Base-by-base conservation (phyloP, 306 rosid species). In the Vicia sativa region DNA sequence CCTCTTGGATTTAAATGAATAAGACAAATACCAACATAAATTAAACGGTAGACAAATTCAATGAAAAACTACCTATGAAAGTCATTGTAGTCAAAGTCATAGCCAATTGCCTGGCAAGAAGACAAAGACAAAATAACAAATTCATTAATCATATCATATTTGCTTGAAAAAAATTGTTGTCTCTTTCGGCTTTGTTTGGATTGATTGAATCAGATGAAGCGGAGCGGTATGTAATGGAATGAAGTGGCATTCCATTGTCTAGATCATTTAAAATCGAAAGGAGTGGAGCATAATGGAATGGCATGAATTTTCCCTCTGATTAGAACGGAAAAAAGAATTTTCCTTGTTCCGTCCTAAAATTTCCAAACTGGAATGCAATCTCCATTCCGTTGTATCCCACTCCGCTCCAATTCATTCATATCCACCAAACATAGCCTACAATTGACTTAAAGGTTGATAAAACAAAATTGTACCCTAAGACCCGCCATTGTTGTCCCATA, bases 401-500 rank as follows among this genome's bases (percentile, higher is more conserved):
- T n/a, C 28, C 4, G 28, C 28, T 25, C 0, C 28, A 25, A 25
- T 25, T 25, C 28, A 21, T 21, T 21, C 2, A 21, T 21, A 21
- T 21, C 23, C 23, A 21, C 23, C 23, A 21, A 21, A 21, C 23
- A 21, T 21, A 21, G 23, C 23, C 41, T 29, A 62, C 5, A 63
- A 62, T 46, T 42, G 14, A 31, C 9, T 58, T 5, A 60, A 74
- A 54, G 44, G 54, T 56, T 52, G 12, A 50, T 26, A 9, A 63
- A 52, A 42, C 19, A 3, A 60, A 46, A 42, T 15, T 67, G 58
- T 84, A 90, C 98, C 87, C 52, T 87, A 23, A 92, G 96, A 77
- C 96, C 96, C 50, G 98, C 98, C 96, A 92, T 37, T 21, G 96
- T 90, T 26, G 98, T 89, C 43, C 96, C 98, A 57, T 92, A 90